Evolutionary conservation across 2,329 filamentous ascomycete species (phyloP).

Genomic region (Thelonectria blattea): DNA sequence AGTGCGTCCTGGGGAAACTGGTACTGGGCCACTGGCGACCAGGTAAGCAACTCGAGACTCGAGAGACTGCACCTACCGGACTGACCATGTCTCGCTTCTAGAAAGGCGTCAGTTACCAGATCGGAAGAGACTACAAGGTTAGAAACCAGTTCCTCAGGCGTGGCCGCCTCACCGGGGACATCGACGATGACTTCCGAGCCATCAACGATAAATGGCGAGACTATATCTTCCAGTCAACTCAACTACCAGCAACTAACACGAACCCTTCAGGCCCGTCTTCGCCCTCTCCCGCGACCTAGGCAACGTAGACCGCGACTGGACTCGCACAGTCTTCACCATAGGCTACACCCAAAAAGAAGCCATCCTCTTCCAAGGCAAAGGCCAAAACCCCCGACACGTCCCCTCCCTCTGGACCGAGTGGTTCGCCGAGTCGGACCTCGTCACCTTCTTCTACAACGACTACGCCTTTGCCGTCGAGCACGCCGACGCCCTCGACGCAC

Average conservation of each 20-base stretch:
- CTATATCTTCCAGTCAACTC: no score
- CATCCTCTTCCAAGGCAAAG: slow-evolving; percentile 74
- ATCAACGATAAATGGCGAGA: slow-evolving; percentile 49
- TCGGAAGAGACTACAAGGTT: slow-evolving; percentile 69
- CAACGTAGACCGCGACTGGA: slow-evolving; percentile 45
- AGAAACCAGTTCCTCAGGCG: slow-evolving; percentile 69
- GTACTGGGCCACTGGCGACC: slow-evolving; percentile 66
- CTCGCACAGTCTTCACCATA: slow-evolving; percentile 72
- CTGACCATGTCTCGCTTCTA: background rate
- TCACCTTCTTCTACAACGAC: slow-evolving; percentile 79
- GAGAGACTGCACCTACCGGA: no score
- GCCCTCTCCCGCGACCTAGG: slow-evolving; percentile 72
- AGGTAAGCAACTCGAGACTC: background rate
- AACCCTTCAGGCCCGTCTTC: slow-evolving; percentile 67
- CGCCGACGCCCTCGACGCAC: slow-evolving; percentile 69
- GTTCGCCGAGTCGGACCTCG: slow-evolving; percentile 62
- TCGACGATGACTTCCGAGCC: slow-evolving; percentile 65
- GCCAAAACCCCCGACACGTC: slow-evolving; percentile 63
- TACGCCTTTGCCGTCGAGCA: slow-evolving; percentile 64
- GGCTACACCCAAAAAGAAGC: slow-evolving; percentile 79
- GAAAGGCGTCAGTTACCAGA: slow-evolving; percentile 68
- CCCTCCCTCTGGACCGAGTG: slow-evolving; percentile 81
- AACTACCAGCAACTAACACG: background rate
- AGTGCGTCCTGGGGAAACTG: slow-evolving; percentile 83
- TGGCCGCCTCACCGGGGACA: slow-evolving; percentile 66